These are phyloP conservation scores for Fraxinus latifolia DNA, from an alignment of 305 asterid genomes.

Conservation along the genomic window DNA sequence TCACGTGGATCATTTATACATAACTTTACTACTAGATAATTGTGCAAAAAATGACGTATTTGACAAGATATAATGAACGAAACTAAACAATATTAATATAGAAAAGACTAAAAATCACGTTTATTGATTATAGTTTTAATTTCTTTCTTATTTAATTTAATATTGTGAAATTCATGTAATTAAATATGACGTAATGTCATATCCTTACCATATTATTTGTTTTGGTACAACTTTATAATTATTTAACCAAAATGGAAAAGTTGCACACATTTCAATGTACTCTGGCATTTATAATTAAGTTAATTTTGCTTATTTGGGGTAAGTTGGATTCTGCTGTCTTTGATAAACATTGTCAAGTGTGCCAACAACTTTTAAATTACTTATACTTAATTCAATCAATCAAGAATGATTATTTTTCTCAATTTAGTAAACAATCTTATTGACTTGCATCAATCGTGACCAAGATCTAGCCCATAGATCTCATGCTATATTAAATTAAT, in stretches of 20 bases:
- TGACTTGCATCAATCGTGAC: slow-evolving; percentile 14
- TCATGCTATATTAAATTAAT: background rate
- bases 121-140: too few species aligned
- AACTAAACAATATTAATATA: background rate
- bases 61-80: background rate
- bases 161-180: background rate
- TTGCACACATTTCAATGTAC: background rate
- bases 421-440: background rate
- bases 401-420: background rate
- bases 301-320: background rate
- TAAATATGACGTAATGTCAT: background rate
- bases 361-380: background rate
- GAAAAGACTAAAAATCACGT: background rate
- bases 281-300: slow-evolving; percentile 2
- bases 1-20: background rate
- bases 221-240: background rate
- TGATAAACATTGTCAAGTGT: background rate
- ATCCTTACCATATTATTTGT: background rate
- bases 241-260: slow-evolving; percentile 1
- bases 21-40: too few species aligned
- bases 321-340: background rate
- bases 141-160: too few species aligned
- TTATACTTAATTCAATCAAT: background rate
- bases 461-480: slow-evolving; percentile 17
- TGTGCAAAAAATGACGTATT: background rate